Conservation (phyloP, 1,139 yeast species). For the Debaryomyces psychrophilus region DNA sequence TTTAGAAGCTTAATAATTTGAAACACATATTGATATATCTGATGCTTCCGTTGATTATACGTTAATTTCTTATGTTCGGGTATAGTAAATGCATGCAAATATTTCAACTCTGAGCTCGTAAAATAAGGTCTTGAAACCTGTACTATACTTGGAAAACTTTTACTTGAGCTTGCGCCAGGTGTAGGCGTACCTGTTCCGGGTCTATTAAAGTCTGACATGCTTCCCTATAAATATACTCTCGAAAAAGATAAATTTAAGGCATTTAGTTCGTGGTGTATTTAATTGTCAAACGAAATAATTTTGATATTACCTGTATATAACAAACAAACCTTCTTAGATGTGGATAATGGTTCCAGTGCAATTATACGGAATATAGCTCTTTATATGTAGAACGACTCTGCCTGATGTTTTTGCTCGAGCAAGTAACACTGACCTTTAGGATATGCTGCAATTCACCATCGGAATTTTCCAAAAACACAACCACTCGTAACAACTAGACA, state of each 20-base stretch:
- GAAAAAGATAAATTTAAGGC: not conserved
- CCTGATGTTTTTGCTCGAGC: no score
- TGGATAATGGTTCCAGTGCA: not conserved
- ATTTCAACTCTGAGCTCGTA: constrained; percentile 56
- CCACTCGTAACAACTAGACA: no score
- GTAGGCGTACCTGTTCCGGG: constrained; percentile 2
- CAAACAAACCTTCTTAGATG: not conserved
- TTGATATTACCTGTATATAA: constrained; percentile 7
- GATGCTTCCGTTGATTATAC: constrained; percentile 55
- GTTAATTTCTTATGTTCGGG: constrained; percentile 49
- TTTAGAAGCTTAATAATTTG: constrained; percentile 56
- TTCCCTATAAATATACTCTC: not conserved
- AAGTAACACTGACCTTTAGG: no score
- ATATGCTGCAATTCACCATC: no score
- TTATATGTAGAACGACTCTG: no score
- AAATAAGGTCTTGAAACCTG: constrained; percentile 70
- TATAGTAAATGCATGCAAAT: constrained; percentile 56
- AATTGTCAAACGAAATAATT: not conserved
- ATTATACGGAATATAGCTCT: not conserved
- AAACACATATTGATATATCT: constrained; percentile 56
- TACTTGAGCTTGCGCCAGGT: constrained; percentile 6
- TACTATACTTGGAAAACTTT: constrained; percentile 23
- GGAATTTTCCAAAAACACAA: no score
- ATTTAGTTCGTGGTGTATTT: not conserved
- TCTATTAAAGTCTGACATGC: constrained; percentile 4